These are phyloP conservation scores for Pleurotus tuber-regium DNA, from an alignment of 768 basidiomycete species.

Conservation along the genomic window DNA sequence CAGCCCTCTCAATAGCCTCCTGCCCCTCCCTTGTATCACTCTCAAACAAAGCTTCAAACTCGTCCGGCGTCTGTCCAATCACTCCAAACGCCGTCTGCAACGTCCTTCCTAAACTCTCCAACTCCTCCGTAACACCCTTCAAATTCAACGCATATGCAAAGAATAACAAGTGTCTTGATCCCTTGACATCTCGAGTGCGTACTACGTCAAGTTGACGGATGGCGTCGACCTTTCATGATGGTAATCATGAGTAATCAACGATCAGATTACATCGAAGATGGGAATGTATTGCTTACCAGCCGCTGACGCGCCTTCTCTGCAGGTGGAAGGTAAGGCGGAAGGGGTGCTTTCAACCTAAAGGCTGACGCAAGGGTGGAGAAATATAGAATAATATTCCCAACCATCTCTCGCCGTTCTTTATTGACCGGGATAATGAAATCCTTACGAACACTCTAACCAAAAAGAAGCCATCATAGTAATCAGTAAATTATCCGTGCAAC, in stretches of 20 bases:
- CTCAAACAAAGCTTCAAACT: constrained; percentile 80
- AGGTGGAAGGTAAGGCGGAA: constrained; percentile 96
- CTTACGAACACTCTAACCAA: constrained; percentile 63
- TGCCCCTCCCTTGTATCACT: constrained; percentile 20
- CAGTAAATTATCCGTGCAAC: no score
- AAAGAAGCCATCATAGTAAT: neutral
- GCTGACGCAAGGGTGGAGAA: constrained; percentile 79
- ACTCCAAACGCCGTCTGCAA: constrained; percentile 92
- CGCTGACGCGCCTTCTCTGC: constrained; percentile 81
- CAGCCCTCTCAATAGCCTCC: constrained; percentile 20
- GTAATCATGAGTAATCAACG: constrained; percentile 1
- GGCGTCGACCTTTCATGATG: constrained; percentile 60
- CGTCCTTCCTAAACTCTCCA: constrained; percentile 77
- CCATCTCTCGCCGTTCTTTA: constrained; percentile 88
- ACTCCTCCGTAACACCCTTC: constrained; percentile 82
- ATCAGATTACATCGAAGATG: neutral
- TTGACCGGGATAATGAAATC: constrained; percentile 94
- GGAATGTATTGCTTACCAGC: constrained; percentile 46
- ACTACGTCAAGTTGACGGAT: constrained; percentile 87
- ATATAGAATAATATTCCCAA: constrained; percentile 90
- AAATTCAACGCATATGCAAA: constrained; percentile 94
- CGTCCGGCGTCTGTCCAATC: constrained; percentile 76
- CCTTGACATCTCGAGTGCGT: constrained; percentile 76
- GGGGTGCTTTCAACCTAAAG: constrained; percentile 82
- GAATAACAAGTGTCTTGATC: constrained; percentile 84